Percentiles rank a stretch among this genome's conserved stretches.
Evolutionary conservation across 768 basidiomycete species (phyloP).

Genomic region (Rhodotorula babjevae): DNA sequence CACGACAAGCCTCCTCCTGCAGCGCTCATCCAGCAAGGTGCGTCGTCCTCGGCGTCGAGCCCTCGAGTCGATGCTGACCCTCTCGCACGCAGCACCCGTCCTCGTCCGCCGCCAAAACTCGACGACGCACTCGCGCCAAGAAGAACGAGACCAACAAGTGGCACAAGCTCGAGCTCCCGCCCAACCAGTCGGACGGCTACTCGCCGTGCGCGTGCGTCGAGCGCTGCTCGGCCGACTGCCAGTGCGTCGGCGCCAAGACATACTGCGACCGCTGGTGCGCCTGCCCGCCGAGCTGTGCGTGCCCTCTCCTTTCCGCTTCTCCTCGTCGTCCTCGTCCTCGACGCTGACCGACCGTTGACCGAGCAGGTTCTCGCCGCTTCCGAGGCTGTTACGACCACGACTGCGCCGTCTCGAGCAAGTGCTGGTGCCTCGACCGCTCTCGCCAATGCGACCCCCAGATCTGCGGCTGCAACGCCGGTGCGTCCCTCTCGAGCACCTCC

Average conservation of each 20-base stretch:
- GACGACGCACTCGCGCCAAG: no score
- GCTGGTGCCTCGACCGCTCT: neutral
- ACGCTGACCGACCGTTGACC: no score
- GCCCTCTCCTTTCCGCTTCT: no score
- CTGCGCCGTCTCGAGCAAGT: neutral
- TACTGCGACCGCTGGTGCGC: constrained; percentile 6
- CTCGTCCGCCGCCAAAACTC: no score
- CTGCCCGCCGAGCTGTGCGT: neutral
- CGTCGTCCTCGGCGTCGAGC: no score
- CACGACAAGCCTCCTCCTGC: neutral
- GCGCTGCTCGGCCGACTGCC: no score
- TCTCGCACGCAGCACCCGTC: neutral
- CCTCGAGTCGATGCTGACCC: no score
- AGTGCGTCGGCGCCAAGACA: neutral
- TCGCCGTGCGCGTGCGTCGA: neutral
- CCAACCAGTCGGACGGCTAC: neutral
- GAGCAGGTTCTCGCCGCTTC: neutral
- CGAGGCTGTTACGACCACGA: neutral
- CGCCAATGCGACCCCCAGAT: constrained; percentile 1
- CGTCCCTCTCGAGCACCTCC: no score
- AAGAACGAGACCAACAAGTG: no score
- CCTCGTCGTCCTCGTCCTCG: no score
- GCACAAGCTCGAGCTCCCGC: neutral
- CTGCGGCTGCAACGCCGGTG: neutral
- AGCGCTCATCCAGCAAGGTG: neutral